Evolutionary conservation across 441 rosid species (phyloP), one percentile per base, ranked within the genome.

Genomic region (Capsella rubella): DNA sequence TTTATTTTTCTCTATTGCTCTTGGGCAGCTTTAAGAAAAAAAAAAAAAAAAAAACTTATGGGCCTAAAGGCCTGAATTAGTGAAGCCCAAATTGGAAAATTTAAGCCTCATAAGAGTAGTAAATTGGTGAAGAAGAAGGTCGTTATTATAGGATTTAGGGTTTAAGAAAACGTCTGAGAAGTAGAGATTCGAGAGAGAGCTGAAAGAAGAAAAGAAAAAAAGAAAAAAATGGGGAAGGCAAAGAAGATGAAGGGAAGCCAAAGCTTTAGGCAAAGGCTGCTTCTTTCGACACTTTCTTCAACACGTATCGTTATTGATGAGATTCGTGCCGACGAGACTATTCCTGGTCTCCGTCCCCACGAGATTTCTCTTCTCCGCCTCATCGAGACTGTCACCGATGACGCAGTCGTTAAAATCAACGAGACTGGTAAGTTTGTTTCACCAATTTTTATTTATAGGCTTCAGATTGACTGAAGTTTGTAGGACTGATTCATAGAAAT

Each of bases 351-450:
- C 69, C 91, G 79, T 11, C 88, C 83, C 14, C 87, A 92, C 56
- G 95, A 95, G 83, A 71, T 92, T 78, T 86, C 92, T 79, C 86
- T 95, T 67, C 84, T 95, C 70, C 95, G 88, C 79, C 93, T 95
- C 67, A 71, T 92, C 50, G 97, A 90, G 56, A 77, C 65, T 51
- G 67, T 90, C 66, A 84, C 80, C 55, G 99, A 95, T 76, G 97
- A 89, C 80, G 85, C 92, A 68, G 47, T 69, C 54, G 76, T 86
- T 34, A 88, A 85, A 70, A 86, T 89, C 68, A 89, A 90, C 71
- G 97, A 89, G 64, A 88, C 98, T 0, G 98, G 99, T 92, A 70
- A 58, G n/a, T 31, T 9, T 5, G 16, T 27, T 65, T 27, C n/a
- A 27, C 6, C 10, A 39, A 13, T 32, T 47, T 40, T 31, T 16